Conservation (phyloP, 495 filamentous ascomycete genomes). For the Chaetomium cochliodes region DNA sequence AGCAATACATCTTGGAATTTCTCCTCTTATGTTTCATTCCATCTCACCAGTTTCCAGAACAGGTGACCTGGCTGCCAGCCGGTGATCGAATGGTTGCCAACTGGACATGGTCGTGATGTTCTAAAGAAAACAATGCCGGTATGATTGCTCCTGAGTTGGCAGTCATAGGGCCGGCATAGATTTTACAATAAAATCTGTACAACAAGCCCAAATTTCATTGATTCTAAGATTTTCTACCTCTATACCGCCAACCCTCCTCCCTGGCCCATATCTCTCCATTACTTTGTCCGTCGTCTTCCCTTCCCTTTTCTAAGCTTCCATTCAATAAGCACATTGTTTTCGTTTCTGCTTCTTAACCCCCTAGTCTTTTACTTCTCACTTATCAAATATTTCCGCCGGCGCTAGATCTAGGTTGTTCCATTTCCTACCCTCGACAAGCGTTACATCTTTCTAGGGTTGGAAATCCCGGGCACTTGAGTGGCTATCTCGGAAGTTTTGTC, state of each 20-base stretch:
- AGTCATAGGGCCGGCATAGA: no score
- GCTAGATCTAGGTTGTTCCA: not conserved
- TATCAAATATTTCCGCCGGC: not conserved
- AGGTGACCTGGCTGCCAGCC: not conserved
- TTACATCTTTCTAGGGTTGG: not conserved
- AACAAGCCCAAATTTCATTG: not conserved
- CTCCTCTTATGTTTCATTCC: not conserved
- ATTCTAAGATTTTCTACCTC: not conserved
- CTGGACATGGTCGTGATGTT: not conserved
- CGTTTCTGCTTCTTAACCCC: no score
- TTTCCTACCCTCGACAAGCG: not conserved
- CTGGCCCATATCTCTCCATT: no score
- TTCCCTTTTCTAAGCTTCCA: no score
- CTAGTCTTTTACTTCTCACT: no score
- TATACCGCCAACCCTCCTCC: no score
- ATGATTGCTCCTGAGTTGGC: no score
- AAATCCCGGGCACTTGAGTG: not conserved
- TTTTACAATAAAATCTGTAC: not conserved
- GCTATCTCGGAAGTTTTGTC: not conserved
- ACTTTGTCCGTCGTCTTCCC: not conserved
- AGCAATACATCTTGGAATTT: no score
- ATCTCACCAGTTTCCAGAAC: not conserved
- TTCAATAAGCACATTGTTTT: no score
- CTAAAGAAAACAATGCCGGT: not conserved
- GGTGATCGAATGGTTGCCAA: no score